Evolutionary conservation across 495 filamentous ascomycete genomes (phyloP), one percentile per base, ranked within the genome.

Genomic region (Penicillium arizonense): DNA sequence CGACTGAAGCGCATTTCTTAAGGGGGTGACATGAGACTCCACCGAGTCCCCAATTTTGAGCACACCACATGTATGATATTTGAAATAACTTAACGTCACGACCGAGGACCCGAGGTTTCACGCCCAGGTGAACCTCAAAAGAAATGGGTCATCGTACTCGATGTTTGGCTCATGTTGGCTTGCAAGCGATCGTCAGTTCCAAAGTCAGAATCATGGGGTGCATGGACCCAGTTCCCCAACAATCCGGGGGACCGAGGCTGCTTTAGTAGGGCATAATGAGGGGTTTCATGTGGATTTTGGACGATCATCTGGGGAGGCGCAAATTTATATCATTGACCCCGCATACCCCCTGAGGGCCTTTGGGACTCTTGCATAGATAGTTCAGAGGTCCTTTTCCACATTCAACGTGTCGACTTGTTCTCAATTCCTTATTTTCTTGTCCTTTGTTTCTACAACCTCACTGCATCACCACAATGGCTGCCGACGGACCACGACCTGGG

Each of bases 401-500:
- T 8, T 30, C 9, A 2, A 30, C 28, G 5, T 8, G 8, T 10
- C 28, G 2, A 30, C 5, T 30, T 9, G 2, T 20, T 33, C 36
- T 41, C 23, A 36, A 20, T 26, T 11, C 13, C 14, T 30, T n/a
- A 45, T 28, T 8, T 0, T 35, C 44, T 43, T 44, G 5, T 7
- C 41, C 13, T 26, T 32, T 18, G 4, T 16, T 30, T 26, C n/a
- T n/a, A 26, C 39, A 42, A 10, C 39, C n/a, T 24, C 16, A 8
- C 12, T 44, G 33, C 3, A 37, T 36, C 18, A 34, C 5, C 42
- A 50, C 16, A 48, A 64, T 67, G 63, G 53, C 63, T 39, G 44
- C 58, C 48, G 47, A 57, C 14, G 55, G 55, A 53, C 61, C 61
- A 2, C 72, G 81, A 12, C 82, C 87, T 8, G 93, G 93, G 33